phyloP scores from a whole-genome alignment of 306 rosid genomes.

The Abrus precatorius region DNA sequence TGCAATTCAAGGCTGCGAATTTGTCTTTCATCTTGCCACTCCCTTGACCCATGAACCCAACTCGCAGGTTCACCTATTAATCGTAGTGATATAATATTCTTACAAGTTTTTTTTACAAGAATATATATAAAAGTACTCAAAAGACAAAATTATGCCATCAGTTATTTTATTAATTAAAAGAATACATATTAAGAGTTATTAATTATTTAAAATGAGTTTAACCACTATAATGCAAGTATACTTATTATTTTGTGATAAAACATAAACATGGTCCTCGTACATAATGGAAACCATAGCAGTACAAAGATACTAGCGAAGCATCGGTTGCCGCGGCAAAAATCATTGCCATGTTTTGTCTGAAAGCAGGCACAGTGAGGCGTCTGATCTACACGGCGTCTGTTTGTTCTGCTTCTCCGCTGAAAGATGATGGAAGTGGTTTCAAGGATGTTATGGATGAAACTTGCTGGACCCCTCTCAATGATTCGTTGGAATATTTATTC shows the following conservation, averaged over 20 bases:
- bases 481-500: slow-evolving; percentile 28
- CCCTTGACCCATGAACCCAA: slow-evolving; percentile 41
- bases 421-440: slow-evolving; percentile 55
- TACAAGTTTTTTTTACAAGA: too few relatives aligned
- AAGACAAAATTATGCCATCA: too few relatives aligned
- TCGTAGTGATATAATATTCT: neutral
- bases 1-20: slow-evolving; percentile 55
- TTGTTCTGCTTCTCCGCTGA: slow-evolving; percentile 52
- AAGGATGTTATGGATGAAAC: slow-evolving; percentile 55
- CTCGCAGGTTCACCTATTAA: slow-evolving; percentile 44
- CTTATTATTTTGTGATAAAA: too few relatives aligned
- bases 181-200: too few relatives aligned
- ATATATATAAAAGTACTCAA: too few relatives aligned
- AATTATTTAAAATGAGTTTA: too few relatives aligned
- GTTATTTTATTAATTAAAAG: too few relatives aligned
- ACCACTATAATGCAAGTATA: too few relatives aligned
- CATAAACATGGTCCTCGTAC: neutral
- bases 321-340: slow-evolving; percentile 44
- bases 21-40: slow-evolving; percentile 65
- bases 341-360: slow-evolving; percentile 51
- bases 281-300: slow-evolving; percentile 25
- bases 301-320: slow-evolving; percentile 52
- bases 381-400: slow-evolving; percentile 61
- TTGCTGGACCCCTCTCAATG: slow-evolving; percentile 61
- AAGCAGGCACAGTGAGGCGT: slow-evolving; percentile 52